Percentiles rank a stretch among this genome's conserved stretches.
phyloP scores from a whole-genome alignment of 2,329 filamentous ascomycete species.

The Clonostachys rosea region DNA sequence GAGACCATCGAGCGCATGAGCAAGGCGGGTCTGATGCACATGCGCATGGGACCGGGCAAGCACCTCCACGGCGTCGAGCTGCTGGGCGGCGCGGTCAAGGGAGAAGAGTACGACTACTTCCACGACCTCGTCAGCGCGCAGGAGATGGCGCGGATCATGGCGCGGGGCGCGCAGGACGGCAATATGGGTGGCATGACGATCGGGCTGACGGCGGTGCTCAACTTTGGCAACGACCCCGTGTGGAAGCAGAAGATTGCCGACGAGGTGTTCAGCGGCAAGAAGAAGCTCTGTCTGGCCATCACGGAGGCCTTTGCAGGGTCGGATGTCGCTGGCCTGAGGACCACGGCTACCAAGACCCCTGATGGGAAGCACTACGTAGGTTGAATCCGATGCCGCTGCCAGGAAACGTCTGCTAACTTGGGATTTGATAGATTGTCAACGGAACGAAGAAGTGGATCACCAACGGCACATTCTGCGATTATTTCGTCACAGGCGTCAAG shows the following conservation, averaged over 20 bases:
- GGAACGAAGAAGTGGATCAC: conserved; percentile 86
- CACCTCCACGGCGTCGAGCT: conserved; percentile 72
- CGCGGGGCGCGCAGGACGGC: conserved; percentile 79
- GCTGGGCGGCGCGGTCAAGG: conserved; percentile 65
- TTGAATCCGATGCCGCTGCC: background rate
- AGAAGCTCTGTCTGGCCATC: conserved; percentile 85
- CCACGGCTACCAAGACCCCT: conserved; percentile 70
- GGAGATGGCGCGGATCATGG: conserved; percentile 66
- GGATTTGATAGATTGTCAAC: conserved; percentile 44
- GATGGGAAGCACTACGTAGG: conserved; percentile 69
- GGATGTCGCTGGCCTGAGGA: conserved; percentile 76
- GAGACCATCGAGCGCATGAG: conserved; percentile 76
- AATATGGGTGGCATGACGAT: conserved; percentile 88
- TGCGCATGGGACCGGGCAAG: conserved; percentile 79
- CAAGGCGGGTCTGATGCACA: conserved; percentile 68
- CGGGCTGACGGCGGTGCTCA: conserved; percentile 71
- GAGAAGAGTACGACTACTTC: conserved; percentile 83
- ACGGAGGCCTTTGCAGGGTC: conserved; percentile 82
- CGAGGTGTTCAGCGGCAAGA: conserved; percentile 73
- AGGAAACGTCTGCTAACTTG: too few relatives aligned
- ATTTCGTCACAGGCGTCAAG: conserved; percentile 77
- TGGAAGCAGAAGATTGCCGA: conserved; percentile 64
- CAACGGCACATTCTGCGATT: conserved; percentile 75
- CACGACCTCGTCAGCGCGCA: conserved; percentile 75
- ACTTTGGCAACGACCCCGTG: conserved; percentile 66